Evolutionary conservation across 345 rosid species (phyloP), one percentile per base, ranked within the genome.

Genomic region (Gossypium mustelinum): DNA sequence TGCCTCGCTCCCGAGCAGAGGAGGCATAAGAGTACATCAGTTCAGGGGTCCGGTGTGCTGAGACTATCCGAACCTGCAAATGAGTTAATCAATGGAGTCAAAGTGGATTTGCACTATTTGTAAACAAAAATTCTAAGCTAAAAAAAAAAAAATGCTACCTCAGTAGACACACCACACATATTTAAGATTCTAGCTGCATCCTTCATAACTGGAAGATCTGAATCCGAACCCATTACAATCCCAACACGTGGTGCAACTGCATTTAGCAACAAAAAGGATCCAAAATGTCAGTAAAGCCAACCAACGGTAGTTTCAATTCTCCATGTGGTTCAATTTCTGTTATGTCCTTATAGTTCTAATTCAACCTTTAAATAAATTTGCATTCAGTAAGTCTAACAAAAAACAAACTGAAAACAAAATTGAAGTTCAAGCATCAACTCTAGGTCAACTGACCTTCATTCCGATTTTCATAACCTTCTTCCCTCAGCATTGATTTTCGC

Each of bases 161-260:
- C 99, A 56, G 82, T 65, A 9, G 94, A 82, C 70, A 95, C 93
- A 74, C 82, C 84, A 76, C 90, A 93, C 89, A 81, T 81, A 64
- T 80, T 80, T 51, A 95, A 78, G 80, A 91, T 80, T 78, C 72
- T 85, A 16, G 92, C 92, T 56, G 97, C 98, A 74, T 95, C 98
- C 81, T 95, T 95, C 98, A 95, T 93, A 14, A 91, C 89, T 66
- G 97, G 93, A 85, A 95, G 98, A 84, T 93, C 97, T 29, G 97
- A 89, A 82, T 95, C 98, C 22, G 97, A 95, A 75, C 98, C 98
- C 98, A 93, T 93, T 39, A 95, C 86, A 77, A 95, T 93, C 79
- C 97, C 94, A 71, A 95, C 94, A 75, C 89, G 89, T 13, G 87
- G 92, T 22, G 81, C 52, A 61, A 70, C 97, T 91, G 85, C 87